Conservation (phyloP, 2,329 filamentous ascomycete species). For the Aspergillus oerlinghausenensis region DNA sequence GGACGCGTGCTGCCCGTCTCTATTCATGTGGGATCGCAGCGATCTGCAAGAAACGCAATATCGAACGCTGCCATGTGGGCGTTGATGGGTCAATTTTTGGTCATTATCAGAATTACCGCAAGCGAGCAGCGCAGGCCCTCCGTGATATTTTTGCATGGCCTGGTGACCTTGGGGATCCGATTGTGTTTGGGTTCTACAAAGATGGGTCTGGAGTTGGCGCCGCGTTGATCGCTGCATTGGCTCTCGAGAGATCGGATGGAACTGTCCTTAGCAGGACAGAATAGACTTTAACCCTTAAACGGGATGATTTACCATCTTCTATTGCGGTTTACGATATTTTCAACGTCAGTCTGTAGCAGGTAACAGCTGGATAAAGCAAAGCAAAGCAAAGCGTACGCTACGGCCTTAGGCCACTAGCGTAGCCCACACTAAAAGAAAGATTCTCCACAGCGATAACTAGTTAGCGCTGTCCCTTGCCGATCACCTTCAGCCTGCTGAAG, state of each 20-base stretch:
- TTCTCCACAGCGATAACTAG: background rate
- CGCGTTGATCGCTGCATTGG: conserved; percentile 72
- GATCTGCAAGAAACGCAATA: conserved; percentile 89
- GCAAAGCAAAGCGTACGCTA: background rate
- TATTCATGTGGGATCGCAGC: conserved; percentile 94
- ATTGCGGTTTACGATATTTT: background rate
- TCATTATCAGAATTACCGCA: conserved; percentile 97
- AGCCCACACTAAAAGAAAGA: too few relatives aligned
- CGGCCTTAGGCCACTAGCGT: background rate
- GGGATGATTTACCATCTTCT: background rate
- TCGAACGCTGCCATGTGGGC: conserved; percentile 79
- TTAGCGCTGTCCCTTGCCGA: background rate
- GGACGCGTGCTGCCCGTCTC: conserved; percentile 83
- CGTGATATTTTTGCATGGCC: conserved; percentile 91
- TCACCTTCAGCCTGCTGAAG: background rate
- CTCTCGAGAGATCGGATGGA: conserved; percentile 15
- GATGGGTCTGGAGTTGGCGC: conserved; percentile 89
- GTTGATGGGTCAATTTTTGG: conserved; percentile 96
- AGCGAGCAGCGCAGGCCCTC: conserved; percentile 75
- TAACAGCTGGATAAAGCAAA: background rate
- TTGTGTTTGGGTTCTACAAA: conserved; percentile 79
- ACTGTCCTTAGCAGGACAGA: background rate
- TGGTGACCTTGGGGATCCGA: conserved; percentile 68
- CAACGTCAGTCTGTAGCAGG: background rate
- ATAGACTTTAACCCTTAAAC: background rate